Evolutionary conservation across 2,329 filamentous ascomycete genomes (phyloP).

Genomic region (Grosmannia huntii): DNA sequence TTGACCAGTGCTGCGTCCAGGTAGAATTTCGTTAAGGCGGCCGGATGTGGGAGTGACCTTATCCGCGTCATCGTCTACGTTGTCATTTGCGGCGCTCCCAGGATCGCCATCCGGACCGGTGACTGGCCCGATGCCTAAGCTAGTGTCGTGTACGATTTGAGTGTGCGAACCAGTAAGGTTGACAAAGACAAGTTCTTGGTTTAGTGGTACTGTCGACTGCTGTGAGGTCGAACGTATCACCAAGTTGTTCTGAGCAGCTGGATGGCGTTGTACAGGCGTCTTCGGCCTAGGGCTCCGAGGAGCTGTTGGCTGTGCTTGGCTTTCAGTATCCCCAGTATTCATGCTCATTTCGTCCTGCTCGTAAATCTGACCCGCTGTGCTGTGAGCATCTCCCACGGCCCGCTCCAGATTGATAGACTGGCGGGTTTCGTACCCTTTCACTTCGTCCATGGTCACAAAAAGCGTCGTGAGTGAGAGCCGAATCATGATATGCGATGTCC

Average conservation of each 20-base stretch:
- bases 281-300: not conserved
- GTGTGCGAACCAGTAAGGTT: not conserved
- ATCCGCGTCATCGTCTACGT: not conserved
- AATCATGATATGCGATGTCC: conserved; percentile 21
- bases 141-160: not conserved
- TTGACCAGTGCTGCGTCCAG: not conserved
- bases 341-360: conserved; percentile 16
- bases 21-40: not conserved
- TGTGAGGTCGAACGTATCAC: not conserved
- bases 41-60: not conserved
- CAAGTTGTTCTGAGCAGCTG: not conserved
- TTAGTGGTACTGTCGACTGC: not conserved
- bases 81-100: not conserved
- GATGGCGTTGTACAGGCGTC: not conserved
- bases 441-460: conserved; percentile 26
- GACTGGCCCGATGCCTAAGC: not conserved
- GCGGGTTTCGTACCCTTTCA: conserved; percentile 20
- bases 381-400: conserved; percentile 13
- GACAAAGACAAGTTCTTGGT: not conserved
- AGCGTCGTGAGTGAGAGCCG: conserved; percentile 27
- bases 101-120: not conserved
- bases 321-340: not conserved
- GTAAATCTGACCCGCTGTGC: not conserved
- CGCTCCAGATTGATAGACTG: conserved; percentile 21
- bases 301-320: not conserved